Evolutionary conservation across 176 grass and related monocot species (phyloP).

Genomic region (Avena atlantica): DNA sequence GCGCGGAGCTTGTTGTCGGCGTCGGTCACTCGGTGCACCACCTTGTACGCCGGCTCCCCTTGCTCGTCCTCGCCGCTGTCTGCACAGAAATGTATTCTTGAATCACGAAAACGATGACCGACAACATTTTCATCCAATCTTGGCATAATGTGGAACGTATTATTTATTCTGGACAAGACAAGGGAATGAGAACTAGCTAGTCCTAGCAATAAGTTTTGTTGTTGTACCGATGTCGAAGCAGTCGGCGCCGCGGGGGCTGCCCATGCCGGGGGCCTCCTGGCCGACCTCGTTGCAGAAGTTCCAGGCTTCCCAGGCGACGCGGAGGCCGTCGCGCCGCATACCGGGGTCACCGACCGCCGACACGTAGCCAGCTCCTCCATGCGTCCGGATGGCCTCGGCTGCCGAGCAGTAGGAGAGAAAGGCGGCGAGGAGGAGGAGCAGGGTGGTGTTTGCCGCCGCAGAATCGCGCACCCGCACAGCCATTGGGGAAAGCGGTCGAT

Average conservation of each 20-base stretch:
- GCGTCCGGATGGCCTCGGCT: background rate
- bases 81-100: background rate
- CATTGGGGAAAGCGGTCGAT: conserved; percentile 21
- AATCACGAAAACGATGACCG: background rate
- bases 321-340: conserved; percentile 81
- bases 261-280: conserved; percentile 73
- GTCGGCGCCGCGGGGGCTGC: conserved; percentile 88
- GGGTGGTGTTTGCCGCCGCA: background rate
- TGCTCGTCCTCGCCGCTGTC: conserved; percentile 24
- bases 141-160: background rate
- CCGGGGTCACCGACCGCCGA: conserved; percentile 86
- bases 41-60: conserved; percentile 42
- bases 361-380: conserved; percentile 36
- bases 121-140: background rate
- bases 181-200: background rate
- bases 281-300: conserved; percentile 99
- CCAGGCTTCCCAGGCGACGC: conserved; percentile 89
- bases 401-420: background rate
- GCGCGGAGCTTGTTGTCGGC: conserved; percentile 69
- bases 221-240: conserved; percentile 79
- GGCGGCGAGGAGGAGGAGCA: background rate
- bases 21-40: conserved; percentile 68
- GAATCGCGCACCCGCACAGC: background rate
- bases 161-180: background rate
- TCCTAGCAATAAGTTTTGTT: no score